Evolutionary conservation across 805 yeast genomes (phyloP).

Genomic region (Ogataea paraovalis): DNA sequence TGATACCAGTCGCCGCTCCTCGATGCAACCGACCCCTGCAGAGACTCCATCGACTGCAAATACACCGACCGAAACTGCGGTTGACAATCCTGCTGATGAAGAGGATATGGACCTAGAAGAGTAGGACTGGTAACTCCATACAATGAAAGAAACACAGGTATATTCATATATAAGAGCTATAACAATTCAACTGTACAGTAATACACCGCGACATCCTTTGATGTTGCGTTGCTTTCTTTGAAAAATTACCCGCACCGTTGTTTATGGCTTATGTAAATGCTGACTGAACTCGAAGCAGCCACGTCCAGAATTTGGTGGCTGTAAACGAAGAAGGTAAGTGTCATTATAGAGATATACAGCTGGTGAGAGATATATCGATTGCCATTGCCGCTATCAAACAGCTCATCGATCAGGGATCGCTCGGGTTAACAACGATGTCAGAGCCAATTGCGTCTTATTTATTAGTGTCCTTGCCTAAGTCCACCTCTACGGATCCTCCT

Average conservation of each 20-base stretch:
- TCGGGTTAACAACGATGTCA: conserved; percentile 13
- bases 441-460: conserved; percentile 23
- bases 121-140: background rate
- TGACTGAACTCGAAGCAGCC: background rate
- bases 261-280: background rate
- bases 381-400: background rate
- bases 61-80: background rate
- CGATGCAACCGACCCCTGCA: background rate
- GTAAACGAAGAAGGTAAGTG: background rate
- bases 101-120: conserved; percentile 15
- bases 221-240: too few relatives aligned
- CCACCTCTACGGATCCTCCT: conserved; percentile 28
- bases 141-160: too few relatives aligned
- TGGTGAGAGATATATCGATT: background rate
- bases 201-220: too few relatives aligned
- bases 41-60: background rate
- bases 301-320: background rate
- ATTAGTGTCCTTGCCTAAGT: conserved; percentile 28
- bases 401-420: background rate
- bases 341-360: background rate
- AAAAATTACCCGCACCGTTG: background rate
- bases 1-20: background rate
- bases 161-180: too few relatives aligned
- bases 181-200: too few relatives aligned
- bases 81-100: background rate